A percentile compares a stretch with the other conserved stretches of the same genome.
phyloP scores from a whole-genome alignment of 345 rosid species.

The Garcia nutans region DNA sequence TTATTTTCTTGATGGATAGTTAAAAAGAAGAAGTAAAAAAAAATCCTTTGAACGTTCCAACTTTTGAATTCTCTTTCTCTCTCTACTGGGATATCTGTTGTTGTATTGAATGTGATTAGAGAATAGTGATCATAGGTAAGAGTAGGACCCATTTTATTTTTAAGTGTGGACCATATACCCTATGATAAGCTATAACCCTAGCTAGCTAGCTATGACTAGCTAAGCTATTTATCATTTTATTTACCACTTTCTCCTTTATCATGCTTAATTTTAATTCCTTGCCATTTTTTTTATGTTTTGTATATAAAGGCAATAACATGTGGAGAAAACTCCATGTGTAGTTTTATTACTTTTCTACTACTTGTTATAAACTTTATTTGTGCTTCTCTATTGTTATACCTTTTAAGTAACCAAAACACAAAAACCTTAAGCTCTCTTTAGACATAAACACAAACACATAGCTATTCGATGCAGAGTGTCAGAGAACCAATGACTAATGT shows the following conservation, averaged over 20 bases:
- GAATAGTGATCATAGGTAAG: too few species aligned
- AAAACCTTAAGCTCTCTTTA: not conserved
- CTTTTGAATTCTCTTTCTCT: not conserved
- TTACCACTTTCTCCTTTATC: conserved; percentile 5
- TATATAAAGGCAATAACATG: conserved; percentile 28
- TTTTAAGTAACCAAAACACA: not conserved
- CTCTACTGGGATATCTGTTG: too few species aligned
- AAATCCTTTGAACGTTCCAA: conserved; percentile 39
- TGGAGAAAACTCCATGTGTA: not conserved
- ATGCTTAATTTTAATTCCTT: conserved; percentile 16
- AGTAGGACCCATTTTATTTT: not conserved
- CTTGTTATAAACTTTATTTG: too few species aligned
- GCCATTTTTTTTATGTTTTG: not conserved
- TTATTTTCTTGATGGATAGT: conserved; percentile 24
- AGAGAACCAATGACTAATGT: conserved; percentile 18
- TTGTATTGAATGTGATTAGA: too few species aligned
- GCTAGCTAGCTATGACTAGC: not conserved
- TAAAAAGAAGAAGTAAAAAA: conserved; percentile 1
- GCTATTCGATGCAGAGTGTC: not conserved
- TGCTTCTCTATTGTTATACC: not conserved
- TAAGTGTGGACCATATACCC: not conserved
- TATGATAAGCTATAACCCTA: too few species aligned
- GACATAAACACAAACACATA: not conserved
- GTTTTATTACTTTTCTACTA: too few species aligned
- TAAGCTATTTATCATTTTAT: not conserved